phyloP scores from a whole-genome alignment of 805 yeast genomes.

The Pichia occidentalis region DNA sequence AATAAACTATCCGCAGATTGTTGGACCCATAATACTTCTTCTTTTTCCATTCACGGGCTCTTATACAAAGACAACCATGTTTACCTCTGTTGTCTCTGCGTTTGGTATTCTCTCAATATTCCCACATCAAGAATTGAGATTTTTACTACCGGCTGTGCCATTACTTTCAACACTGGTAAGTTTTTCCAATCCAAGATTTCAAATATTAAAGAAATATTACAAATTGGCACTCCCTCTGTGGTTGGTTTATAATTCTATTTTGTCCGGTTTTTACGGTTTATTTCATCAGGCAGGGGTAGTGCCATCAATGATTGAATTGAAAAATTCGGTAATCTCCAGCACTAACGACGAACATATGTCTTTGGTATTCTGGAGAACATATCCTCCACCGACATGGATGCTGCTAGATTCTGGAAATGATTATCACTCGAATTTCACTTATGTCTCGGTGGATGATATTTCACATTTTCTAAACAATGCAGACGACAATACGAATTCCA shows the following conservation, averaged over 20 bases:
- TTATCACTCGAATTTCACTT: neutral
- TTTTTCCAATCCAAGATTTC: slow-evolving; percentile 13
- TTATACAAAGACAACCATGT: slow-evolving; percentile 47
- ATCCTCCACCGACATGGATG: slow-evolving; percentile 90
- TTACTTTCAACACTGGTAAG: slow-evolving; percentile 49
- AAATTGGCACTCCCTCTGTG: slow-evolving; percentile 36
- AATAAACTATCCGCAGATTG: slow-evolving; percentile 68
- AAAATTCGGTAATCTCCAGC: slow-evolving; percentile 16
- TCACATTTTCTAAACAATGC: too few relatives aligned
- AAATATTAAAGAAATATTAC: slow-evolving; percentile 7
- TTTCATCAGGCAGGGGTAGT: slow-evolving; percentile 89
- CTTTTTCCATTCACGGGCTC: slow-evolving; percentile 36
- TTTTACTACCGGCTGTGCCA: slow-evolving; percentile 74
- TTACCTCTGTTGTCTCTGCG: slow-evolving; percentile 58
- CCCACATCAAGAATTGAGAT: slow-evolving; percentile 94
- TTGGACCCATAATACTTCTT: slow-evolving; percentile 66
- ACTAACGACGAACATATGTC: slow-evolving; percentile 17
- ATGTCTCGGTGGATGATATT: neutral
- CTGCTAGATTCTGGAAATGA: slow-evolving; percentile 9
- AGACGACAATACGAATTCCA: too few relatives aligned
- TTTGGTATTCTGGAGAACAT: slow-evolving; percentile 88
- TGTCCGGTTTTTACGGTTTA: slow-evolving; percentile 67
- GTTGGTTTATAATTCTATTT: slow-evolving; percentile 54
- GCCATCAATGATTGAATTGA: slow-evolving; percentile 46
- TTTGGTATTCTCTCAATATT: slow-evolving; percentile 54